phyloP scores from a whole-genome alignment of 169 alveolate species.

The Theileria equi region DNA sequence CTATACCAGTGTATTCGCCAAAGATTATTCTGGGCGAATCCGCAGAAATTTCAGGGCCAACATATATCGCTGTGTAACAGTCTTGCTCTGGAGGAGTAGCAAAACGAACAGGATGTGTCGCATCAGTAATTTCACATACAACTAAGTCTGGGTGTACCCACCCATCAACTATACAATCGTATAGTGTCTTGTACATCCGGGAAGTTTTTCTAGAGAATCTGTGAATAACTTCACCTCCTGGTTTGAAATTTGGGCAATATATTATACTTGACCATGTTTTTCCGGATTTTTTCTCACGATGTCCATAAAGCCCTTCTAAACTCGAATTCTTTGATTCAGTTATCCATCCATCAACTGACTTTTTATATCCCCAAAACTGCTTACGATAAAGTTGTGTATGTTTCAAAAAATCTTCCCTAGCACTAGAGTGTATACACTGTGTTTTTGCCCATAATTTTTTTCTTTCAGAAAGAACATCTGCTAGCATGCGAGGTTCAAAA shows the following conservation, averaged over 20 bases:
- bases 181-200: constrained; percentile 60
- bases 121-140: constrained; percentile 78
- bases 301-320: background rate
- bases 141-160: constrained; percentile 76
- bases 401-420: constrained; percentile 49
- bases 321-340: background rate
- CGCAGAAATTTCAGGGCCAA: constrained; percentile 73
- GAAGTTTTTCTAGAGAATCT: constrained; percentile 46
- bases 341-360: constrained; percentile 74
- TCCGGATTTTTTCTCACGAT: background rate
- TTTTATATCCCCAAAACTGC: constrained; percentile 71
- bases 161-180: constrained; percentile 70
- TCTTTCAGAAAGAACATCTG: constrained; percentile 67
- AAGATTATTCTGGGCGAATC: constrained; percentile 70
- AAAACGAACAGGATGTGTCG: constrained; percentile 81
- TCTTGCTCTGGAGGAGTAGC: constrained; percentile 82
- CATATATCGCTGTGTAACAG: constrained; percentile 82
- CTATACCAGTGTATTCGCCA: constrained; percentile 85
- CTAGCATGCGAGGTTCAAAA: constrained; percentile 57
- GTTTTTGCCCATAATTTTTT: constrained; percentile 67
- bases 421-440: constrained; percentile 63
- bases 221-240: constrained; percentile 64
- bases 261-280: constrained; percentile 67
- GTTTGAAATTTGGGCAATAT: constrained; percentile 68
- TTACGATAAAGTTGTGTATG: constrained; percentile 52